Evolutionary conservation across 805 yeast species (phyloP), one percentile per base, ranked within the genome.

Genomic region (Yarrowia sp.): DNA sequence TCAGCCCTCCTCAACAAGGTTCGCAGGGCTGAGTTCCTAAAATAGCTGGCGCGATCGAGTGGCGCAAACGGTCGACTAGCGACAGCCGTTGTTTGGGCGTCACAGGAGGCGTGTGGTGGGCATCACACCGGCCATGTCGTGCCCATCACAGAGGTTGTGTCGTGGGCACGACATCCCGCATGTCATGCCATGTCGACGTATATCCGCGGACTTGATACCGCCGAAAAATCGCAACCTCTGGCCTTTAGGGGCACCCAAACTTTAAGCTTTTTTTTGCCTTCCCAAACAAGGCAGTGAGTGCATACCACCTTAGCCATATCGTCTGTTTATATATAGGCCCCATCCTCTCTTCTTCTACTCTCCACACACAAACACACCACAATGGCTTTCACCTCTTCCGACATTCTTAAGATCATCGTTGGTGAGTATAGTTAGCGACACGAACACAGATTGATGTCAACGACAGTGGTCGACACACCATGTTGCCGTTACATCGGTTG

Each of bases 301-400:
- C 60, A 27, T 55, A 32, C 36, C 32, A 36, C 49, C 56, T 35
- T 61, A 21, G 51, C 58, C 35, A 25, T 25, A 35, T 44, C 31
- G 60, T 27, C 29, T 41, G 62, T 49, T 27, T 47, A 33, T 49
- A 49, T 49, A 32, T 49, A 47, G 32, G 18, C 41, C 27, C 16
- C 4, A 16, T n/a, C 32, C 47, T 25, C 32, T 16, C 14, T n/a
- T 18, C 9, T 10, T 14, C 14, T 7, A 16, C 27, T 6, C 51
- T 8, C 12, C 16, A 7, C 33, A 25, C 35, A 59, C 29, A 58
- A 2, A 16, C 41, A 21, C 33, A 49, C 2, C 41, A 66, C 62
- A 66, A 80, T 80, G 84, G 81, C 83, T 59, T 67, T 80, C 65
- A 80, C 84, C 62, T 76, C 81, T 71, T 75, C 83, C 32, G 85